A percentile compares a stretch with the other conserved stretches of the same genome.
phyloP scores from a whole-genome alignment of 306 rosid species.

The Betula pendula region DNA sequence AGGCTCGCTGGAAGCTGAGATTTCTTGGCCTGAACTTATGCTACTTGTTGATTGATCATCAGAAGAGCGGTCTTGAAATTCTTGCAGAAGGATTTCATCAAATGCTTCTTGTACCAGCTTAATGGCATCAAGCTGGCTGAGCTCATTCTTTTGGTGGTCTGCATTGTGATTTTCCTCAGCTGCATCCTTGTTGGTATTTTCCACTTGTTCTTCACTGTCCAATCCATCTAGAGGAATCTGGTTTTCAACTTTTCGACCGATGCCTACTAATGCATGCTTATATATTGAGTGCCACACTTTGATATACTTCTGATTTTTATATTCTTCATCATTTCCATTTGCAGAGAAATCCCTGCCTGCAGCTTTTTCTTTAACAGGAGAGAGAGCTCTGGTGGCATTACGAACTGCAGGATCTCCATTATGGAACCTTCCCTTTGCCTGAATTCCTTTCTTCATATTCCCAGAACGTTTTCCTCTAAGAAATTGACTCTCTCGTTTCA shows the following conservation, averaged over 20 bases:
- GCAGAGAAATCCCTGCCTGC: conserved; percentile 16
- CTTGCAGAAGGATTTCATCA: conserved; percentile 82
- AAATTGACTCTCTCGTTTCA: conserved; percentile 36
- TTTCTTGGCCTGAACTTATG: conserved; percentile 27
- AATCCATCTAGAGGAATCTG: conserved; percentile 31
- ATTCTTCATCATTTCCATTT: conserved; percentile 22
- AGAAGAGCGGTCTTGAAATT: conserved; percentile 44
- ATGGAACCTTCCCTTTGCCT: conserved; percentile 25
- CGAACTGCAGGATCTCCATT: conserved; percentile 25
- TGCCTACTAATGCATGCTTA: conserved; percentile 63
- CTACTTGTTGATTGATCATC: conserved; percentile 37
- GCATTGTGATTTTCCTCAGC: conserved; percentile 40
- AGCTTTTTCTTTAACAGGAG: conserved; percentile 25
- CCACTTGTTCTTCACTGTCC: conserved; percentile 37
- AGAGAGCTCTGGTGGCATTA: conserved; percentile 21
- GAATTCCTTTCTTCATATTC: conserved; percentile 45
- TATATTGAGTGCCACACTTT: conserved; percentile 81
- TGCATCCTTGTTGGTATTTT: conserved; percentile 28
- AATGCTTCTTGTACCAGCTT: conserved; percentile 81
- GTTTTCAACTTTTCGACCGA: conserved; percentile 30
- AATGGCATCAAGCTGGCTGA: conserved; percentile 42
- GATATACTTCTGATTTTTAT: conserved; percentile 48
- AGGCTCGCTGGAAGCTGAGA: conserved; percentile 27
- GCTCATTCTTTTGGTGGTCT: conserved; percentile 24
- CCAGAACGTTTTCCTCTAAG: conserved; percentile 36